Evolutionary conservation across 441 rosid species (phyloP), one percentile per base, ranked within the genome.

Genomic region (Monsonia emarginata): DNA sequence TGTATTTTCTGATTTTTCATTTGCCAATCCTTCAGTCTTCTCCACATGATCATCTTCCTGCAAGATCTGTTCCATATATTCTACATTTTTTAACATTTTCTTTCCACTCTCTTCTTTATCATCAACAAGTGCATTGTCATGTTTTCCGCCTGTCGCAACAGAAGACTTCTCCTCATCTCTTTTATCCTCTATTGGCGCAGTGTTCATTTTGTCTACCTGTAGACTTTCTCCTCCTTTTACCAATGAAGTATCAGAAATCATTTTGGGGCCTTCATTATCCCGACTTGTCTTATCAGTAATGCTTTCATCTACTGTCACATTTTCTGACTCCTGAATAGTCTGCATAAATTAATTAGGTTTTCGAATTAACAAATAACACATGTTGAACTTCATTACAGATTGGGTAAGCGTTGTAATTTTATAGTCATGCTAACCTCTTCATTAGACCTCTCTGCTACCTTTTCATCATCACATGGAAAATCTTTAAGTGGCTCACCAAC

Each of bases 1-100:
- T 40, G 24, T 19, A 16, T 25, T 13, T 30, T 56, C 28, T 57
- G 32, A 28, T 16, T 40, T 46, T 22, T 40, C 24, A 40, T 57
- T 4, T 63, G 46, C 10, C 34, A 44, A 50, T 16, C 34, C 19
- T 16, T 60, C 54, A 40, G 54, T 27, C 21, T 46, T 61, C 27
- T 66, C 64, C 28, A n/a, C 70, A 26, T 10, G 58, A 38, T 65
- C 69, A 64, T 30, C 65, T 25, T 65, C 58, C 42, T 16, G 64
- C 25, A 27, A 0, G 0, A 0, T 59, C 34, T 63, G 14, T 66
- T 66, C 67, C 4, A 7, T 9, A 61, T 50, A 16, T 19, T 50
- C 65, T 66, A 48, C 27, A 0, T 13, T 6, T 0, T 0, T 58
- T 1, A 14, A n/a, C 0, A 38, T 16, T 8, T 26, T 61, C 25